Percentiles rank a stretch among this genome's conserved stretches.
Conservation (phyloP, 2,329 filamentous ascomycete species). For the Trichoderma sp. region DNA sequence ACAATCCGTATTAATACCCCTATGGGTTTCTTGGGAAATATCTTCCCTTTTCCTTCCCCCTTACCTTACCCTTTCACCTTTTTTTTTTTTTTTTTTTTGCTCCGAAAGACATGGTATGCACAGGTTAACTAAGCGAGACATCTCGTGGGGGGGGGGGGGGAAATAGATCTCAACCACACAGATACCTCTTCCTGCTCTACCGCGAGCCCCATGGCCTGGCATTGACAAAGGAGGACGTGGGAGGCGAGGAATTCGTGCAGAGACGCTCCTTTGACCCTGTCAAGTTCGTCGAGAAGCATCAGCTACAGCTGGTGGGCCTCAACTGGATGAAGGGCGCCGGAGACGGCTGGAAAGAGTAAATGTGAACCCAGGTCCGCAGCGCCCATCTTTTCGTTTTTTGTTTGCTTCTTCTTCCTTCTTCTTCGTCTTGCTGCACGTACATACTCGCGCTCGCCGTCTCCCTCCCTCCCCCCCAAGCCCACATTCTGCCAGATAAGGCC, state of each 20-base stretch:
- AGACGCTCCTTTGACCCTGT: slow-evolving; percentile 47
- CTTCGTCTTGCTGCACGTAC: too few relatives aligned
- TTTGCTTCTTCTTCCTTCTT: not conserved
- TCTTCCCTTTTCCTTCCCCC: not conserved
- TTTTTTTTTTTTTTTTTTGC: not conserved
- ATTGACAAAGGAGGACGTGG: slow-evolving; percentile 47
- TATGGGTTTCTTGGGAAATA: not conserved
- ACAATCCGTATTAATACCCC: not conserved
- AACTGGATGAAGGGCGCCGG: slow-evolving; percentile 53
- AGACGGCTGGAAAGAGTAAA: slow-evolving; percentile 45
- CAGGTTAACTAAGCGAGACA: slow-evolving; percentile 1
- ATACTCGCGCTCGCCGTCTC: not conserved
- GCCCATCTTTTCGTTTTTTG: too few relatives aligned
- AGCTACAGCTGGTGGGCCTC: slow-evolving; percentile 44
- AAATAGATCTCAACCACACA: slow-evolving; percentile 52
- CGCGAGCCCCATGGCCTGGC: slow-evolving; percentile 43
- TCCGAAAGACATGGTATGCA: not conserved
- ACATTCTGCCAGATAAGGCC: slow-evolving; percentile 10
- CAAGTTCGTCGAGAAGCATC: slow-evolving; percentile 44
- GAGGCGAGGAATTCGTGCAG: slow-evolving; percentile 51
- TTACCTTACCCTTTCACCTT: too few relatives aligned
- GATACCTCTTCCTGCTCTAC: slow-evolving; percentile 51
- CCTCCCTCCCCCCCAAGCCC: not conserved
- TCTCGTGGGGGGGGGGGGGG: not conserved
- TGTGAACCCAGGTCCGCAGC: not conserved